Evolutionary conservation across 805 yeast genomes (phyloP), one percentile per base, ranked within the genome.

Genomic region (Spathaspora gorwiae): DNA sequence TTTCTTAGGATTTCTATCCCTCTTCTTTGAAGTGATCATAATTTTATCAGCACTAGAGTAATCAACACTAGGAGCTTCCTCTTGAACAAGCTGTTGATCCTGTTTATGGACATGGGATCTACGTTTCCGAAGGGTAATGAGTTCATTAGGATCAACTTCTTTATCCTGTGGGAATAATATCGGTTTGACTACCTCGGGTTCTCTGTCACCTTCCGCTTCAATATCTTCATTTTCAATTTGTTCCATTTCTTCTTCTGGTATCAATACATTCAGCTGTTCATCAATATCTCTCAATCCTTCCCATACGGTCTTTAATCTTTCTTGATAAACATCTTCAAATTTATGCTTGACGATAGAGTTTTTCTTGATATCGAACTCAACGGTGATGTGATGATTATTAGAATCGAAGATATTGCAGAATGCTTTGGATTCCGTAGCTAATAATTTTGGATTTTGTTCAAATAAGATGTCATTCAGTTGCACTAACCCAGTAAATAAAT

Each of bases 11-110:
- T 52, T 56, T 13, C 44, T 46, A n/a, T 52, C 50, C 35, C 14
- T 52, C 37, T 37, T 51, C 31, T 31, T 37, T 29, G 45, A 31
- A 35, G 40, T 26, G 9, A 57, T 57, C 47, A 79, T 57, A 11
- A 78, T 63, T 45, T 70, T 75, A 29, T 71, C 70, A 12, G 74
- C 70, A 31, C 59, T 68, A 0, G 61, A 53, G 49, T 78, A 80
- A 53, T 80, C 81, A 39, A 79, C 55, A 61, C 60, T 10, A 64
- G 62, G 31, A 11, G 47, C 56, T 7, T 42, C 46, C 12, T 43
- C 45, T 7, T 35, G 29, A 4, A 31, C 36, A 11, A 15, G 38
- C 41, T 46, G 47, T 35, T 40, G 41, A 39, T 49, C 44, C 14
- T 47, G 47, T 42, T 49, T 37, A 40, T 42, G 13, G 12, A 35